These are phyloP conservation scores for Kondoa malvinella DNA, from an alignment of 768 basidiomycete species.

Conservation along the genomic window DNA sequence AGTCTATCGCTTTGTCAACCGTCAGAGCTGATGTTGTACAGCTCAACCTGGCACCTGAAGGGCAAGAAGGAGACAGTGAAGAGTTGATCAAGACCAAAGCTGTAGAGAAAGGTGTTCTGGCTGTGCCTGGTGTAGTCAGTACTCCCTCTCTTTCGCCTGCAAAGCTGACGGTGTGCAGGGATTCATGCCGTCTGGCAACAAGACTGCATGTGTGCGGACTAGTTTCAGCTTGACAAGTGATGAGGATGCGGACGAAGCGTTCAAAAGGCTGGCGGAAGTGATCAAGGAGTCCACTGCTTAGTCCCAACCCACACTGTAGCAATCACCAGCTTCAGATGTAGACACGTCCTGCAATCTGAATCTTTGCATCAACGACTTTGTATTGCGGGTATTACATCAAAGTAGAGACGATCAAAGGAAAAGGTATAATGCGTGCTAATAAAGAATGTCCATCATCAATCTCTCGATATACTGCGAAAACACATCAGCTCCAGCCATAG, in stretches of 20 bases:
- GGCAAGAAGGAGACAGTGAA: slow-evolving; percentile 48
- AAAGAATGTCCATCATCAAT: no score
- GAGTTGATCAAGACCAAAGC: slow-evolving; percentile 56
- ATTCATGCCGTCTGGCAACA: slow-evolving; percentile 36
- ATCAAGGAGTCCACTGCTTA: slow-evolving; percentile 22
- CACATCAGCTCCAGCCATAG: no score
- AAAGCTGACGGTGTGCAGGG: not conserved
- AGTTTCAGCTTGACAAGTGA: slow-evolving; percentile 55
- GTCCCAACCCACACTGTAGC: no score
- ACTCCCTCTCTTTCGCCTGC: slow-evolving; percentile 38
- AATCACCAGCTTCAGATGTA: no score
- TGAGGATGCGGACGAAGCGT: slow-evolving; percentile 55
- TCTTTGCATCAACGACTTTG: no score
- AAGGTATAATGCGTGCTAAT: no score
- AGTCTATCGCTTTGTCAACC: not conserved
- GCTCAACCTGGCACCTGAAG: slow-evolving; percentile 24
- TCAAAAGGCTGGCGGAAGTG: slow-evolving; percentile 41
- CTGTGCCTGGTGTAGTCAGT: slow-evolving; percentile 61
- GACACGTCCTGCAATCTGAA: no score
- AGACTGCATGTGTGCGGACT: slow-evolving; percentile 60
- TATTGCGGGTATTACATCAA: no score
- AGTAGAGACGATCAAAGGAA: no score
- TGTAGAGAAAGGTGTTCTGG: slow-evolving; percentile 66
- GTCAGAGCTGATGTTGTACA: slow-evolving; percentile 1
- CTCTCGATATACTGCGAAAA: no score